Evolutionary conservation across 768 basidiomycete species (phyloP), one percentile per base, ranked within the genome.

Genomic region (Hypholoma fasciculare): DNA sequence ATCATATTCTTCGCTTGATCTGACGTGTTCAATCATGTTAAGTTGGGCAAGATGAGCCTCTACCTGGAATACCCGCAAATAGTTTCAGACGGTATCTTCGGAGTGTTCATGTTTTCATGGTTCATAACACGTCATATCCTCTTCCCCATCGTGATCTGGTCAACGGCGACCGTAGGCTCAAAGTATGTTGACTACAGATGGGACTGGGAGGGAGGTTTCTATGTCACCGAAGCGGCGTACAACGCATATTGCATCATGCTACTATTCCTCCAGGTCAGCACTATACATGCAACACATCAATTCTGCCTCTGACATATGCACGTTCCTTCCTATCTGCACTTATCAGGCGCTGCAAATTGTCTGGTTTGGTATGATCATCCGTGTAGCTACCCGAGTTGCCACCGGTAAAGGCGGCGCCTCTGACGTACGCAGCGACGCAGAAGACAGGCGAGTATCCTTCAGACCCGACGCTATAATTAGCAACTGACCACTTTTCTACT

Each of bases 41-140:
- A 96, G 94, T 70, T 92, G 61, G 96, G 94, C 9, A 99, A 99
- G 73, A 96, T 98, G 91, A 73, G 92, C 61, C 88, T 89, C 56
- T 99, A 98, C 72, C 77, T 96, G n/a, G 76, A 77, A 14, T 71
- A 87, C 42, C 74, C 79, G 36, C 82, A 84, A 63, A 72, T 82
- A 17, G 69, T 83, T 13, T 90, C 89, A 54, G 95, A 98, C 71
- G 64, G 75, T 23, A 81, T 83, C 0, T 98, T 99, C 68, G 90
- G 77, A 30, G 65, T 82, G 61, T 99, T 96, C 79, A 81, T 98
- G 67, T 52, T 95, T 19, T 90, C 90, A 9, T 99, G 97, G 97
- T 78, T 97, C 60, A 68, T 93, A 26, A 95, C 96, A 1, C 86
- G 97, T 46, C 94, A 98, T 67, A 72, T 92, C 62, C 79, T 96